phyloP scores from a whole-genome alignment of 106 monocot genomes.

The Dioscorea alata region DNA sequence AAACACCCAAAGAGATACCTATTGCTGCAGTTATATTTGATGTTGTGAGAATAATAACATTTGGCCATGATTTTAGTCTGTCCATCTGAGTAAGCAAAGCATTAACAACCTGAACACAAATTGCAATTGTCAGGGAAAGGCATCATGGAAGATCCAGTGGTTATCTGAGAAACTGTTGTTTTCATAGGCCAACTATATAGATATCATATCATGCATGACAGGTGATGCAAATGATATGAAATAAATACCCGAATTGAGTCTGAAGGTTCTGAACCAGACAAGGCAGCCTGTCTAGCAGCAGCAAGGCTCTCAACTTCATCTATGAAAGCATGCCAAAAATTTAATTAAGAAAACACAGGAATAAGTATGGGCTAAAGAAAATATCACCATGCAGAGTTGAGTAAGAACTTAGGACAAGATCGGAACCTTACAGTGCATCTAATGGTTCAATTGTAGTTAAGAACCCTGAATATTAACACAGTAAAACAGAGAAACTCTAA shows the following conservation, averaged over 20 bases:
- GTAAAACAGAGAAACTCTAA: too few species aligned
- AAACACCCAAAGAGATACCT: constrained; percentile 34
- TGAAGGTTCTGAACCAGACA: constrained; percentile 97
- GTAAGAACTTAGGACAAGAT: too few species aligned
- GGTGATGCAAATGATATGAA: neutral
- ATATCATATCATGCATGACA: neutral
- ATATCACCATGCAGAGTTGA: too few species aligned
- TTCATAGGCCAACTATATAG: neutral
- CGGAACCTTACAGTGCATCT: too few species aligned
- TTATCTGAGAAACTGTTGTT: neutral
- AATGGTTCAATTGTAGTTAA: too few species aligned
- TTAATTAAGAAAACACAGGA: neutral
- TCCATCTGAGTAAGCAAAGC: constrained; percentile 93
- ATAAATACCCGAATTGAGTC: constrained; percentile 85
- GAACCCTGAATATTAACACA: too few species aligned
- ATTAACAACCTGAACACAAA: constrained; percentile 60
- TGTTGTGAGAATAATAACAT: constrained; percentile 93
- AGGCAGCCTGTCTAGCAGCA: constrained; percentile 89
- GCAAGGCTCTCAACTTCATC: constrained; percentile 99
- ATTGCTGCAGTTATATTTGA: constrained; percentile 98
- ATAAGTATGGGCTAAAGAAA: neutral
- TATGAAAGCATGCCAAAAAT: constrained; percentile 17
- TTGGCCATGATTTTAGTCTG: constrained; percentile 77
- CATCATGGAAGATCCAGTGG: neutral
- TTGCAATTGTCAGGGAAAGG: neutral